Evolutionary conservation across 2,329 filamentous ascomycete species (phyloP), one percentile per base, ranked within the genome.

Genomic region (Rutstroemia sydowiana): DNA sequence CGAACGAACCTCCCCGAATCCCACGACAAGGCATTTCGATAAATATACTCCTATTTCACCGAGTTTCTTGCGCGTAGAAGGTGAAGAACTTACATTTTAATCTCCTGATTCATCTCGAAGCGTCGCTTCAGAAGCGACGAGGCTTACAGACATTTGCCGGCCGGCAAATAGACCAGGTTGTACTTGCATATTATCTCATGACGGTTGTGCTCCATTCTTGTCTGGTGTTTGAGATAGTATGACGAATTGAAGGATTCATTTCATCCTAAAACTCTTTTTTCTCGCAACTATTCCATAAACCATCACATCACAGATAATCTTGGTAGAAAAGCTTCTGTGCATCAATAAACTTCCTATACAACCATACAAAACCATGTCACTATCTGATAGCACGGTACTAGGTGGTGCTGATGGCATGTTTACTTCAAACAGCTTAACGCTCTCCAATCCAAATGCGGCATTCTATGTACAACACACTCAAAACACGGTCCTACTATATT

Each of bases 401-500:
- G 34, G n/a, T n/a, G n/a, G n/a, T n/a, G n/a, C n/a, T n/a, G n/a
- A n/a, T n/a, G n/a, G n/a, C 34, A 37, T 36, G 28, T 41, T 41
- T 20, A 46, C 54, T 23, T 52, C 52, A 43, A 46, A 54, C 48
- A 39, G 34, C 42, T 51, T 51, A 39, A 46, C 34, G 36, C 48
- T 40, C 26, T 46, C 16, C 52, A 45, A 36, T n/a, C 42, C 26
- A 31, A 20, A 51, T 53, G 39, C 30, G 40, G 46, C 32, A 49
- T 45, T 30, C 45, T 51, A 34, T 51, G 48, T 51, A 53, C 58
- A 60, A 50, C 57, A 45, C 57, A 59, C 53, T 40, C 55, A 56
- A 60, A 59, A 59, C 57, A 56, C 30, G 31, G 48, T 56, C 48
- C 56, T 57, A 59, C 53, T 49, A 48, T 42, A 42, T 45, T 48